Percentiles rank a stretch among this genome's conserved stretches.
phyloP scores from a whole-genome alignment of 139 green algal species.

The Chlamydomonas incerta region DNA sequence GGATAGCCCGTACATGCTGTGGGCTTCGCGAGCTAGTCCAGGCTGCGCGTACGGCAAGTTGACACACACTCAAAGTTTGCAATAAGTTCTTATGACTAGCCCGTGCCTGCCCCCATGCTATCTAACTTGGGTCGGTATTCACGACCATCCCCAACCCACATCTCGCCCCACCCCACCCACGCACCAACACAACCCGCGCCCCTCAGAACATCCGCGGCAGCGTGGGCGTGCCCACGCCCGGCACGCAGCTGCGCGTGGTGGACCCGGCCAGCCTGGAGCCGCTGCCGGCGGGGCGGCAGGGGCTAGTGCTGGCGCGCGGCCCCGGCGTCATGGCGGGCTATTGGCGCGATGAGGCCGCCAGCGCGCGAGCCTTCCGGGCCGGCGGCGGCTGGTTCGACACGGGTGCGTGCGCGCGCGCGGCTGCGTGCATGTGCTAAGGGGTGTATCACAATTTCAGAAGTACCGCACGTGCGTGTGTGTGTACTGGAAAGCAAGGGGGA shows the following conservation, averaged over 20 bases:
- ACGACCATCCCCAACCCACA: background rate
- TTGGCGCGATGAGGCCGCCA: slow-evolving; percentile 69
- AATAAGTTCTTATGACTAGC: too few relatives aligned
- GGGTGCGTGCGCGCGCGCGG: slow-evolving; percentile 39
- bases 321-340: slow-evolving; percentile 87
- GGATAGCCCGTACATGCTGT: too few relatives aligned
- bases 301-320: slow-evolving; percentile 83
- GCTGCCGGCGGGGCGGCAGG: slow-evolving; percentile 74
- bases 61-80: too few relatives aligned
- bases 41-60: too few relatives aligned
- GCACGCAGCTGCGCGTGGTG: slow-evolving; percentile 88
- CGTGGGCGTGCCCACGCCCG: slow-evolving; percentile 82
- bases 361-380: slow-evolving; percentile 69
- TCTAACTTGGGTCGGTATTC: background rate
- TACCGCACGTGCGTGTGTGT: too few relatives aligned
- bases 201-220: slow-evolving; percentile 82
- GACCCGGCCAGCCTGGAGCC: slow-evolving; percentile 76
- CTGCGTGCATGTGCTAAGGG: background rate
- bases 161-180: background rate
- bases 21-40: too few relatives aligned
- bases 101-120: too few relatives aligned
- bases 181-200: background rate
- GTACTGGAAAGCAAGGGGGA: too few relatives aligned
- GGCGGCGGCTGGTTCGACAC: slow-evolving; percentile 88
- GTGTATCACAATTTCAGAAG: background rate